Evolutionary conservation across 768 basidiomycete genomes (phyloP), one percentile per base, ranked within the genome.

Genomic region (Tephrocybe sp.): DNA sequence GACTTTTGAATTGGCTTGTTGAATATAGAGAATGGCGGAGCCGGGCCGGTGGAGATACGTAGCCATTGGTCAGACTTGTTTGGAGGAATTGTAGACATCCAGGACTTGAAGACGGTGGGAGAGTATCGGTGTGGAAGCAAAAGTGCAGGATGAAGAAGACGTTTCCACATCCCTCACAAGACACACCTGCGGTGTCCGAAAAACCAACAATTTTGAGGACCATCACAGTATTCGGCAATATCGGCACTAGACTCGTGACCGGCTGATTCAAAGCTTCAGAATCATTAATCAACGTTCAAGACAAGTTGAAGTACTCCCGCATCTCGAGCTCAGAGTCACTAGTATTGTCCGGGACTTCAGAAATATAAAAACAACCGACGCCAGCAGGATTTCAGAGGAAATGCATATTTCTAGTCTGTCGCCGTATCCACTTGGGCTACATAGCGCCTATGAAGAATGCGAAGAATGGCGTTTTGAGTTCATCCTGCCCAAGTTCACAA

Each of bases 341-440:
- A n/a, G n/a, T n/a, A n/a, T n/a, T n/a, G n/a, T n/a, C n/a, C n/a
- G n/a, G n/a, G n/a, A n/a, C n/a, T n/a, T n/a, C 21, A 13, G 12
- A 15, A 45, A 45, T 16, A 34, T 15, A 34, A 19, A 43, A 5
- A 4, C 1, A 45, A 21, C 2, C 50, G 43, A 51, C 50, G 50
- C 50, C 43, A 51, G 42, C 27, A 43, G 42, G 42, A 43, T 43
- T n/a, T n/a, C n/a, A n/a, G 27, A 15, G 42, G 31, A 43, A 24
- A 36, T 24, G 37, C n/a, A 15, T 24, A 61, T 61, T 79, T 79
- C 79, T 79, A 80, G 79, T 82, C 81, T 82, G 78, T 82, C 81
- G 80, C 81, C 77, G 74, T 82, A 81, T 82, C 79, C 80, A 80
- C 80, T 82, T 80, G 78, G 81, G 79, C n/a, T n/a, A n/a, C 80